Conservation (phyloP, 1,284 basidiomycete genomes). For the Bjerkandera adusta region DNA sequence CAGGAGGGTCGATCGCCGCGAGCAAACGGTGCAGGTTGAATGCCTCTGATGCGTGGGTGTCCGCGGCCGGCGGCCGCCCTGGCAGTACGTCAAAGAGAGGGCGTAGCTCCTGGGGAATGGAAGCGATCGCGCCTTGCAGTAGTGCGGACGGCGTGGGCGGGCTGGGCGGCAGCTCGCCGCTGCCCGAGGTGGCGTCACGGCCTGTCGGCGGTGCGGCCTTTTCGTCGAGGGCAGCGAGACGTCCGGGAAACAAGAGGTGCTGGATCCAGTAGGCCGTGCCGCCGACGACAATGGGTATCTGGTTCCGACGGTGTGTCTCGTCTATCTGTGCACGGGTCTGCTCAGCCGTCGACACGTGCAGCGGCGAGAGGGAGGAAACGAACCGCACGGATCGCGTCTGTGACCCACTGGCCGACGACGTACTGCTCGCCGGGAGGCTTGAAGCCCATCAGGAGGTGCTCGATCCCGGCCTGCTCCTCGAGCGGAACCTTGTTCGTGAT, state of each 20-base stretch:
- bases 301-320: slow-evolving; percentile 55
- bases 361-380: slow-evolving; percentile 28
- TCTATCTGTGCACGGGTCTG: slow-evolving; percentile 53
- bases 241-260: slow-evolving; percentile 82
- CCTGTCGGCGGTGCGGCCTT: background rate
- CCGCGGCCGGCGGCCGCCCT: slow-evolving; percentile 47
- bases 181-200: slow-evolving; percentile 1
- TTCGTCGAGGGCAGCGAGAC: slow-evolving; percentile 43
- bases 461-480: slow-evolving; percentile 77
- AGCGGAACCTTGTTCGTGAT: slow-evolving; percentile 93
- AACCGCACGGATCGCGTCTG: slow-evolving; percentile 69
- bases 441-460: slow-evolving; percentile 89
- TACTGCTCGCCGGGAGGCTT: slow-evolving; percentile 86
- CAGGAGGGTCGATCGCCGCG: slow-evolving; percentile 66
- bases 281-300: slow-evolving; percentile 89
- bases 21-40: slow-evolving; percentile 70
- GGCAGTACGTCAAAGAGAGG: slow-evolving; percentile 55
- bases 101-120: slow-evolving; percentile 46
- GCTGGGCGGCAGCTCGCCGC: slow-evolving; percentile 22
- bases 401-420: slow-evolving; percentile 83
- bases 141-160: slow-evolving; percentile 26
- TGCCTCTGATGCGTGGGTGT: slow-evolving; percentile 51
- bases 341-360: background rate
- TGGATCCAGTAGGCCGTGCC: slow-evolving; percentile 98
- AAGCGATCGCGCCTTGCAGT: slow-evolving; percentile 37